Evolutionary conservation across 2,329 filamentous ascomycete species (phyloP).

Genomic region (Nigrospora sphaerica): DNA sequence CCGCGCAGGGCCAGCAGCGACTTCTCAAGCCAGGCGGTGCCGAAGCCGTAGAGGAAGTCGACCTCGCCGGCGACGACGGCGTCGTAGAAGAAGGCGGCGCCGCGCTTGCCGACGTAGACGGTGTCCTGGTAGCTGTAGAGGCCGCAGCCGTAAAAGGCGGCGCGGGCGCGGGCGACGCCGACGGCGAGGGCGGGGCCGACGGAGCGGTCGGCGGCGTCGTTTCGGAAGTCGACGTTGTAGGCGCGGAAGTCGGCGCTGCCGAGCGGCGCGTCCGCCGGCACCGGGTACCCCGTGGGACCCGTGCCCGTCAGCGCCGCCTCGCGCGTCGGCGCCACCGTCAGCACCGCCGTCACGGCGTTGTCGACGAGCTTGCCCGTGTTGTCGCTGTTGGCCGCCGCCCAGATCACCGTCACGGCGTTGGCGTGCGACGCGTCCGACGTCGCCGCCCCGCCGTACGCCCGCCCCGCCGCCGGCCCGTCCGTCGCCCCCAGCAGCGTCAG

Average conservation of each 20-base stretch:
- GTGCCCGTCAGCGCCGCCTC: slow-evolving; percentile 55
- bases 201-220: slow-evolving; percentile 43
- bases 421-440: slow-evolving; percentile 32
- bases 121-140: slow-evolving; percentile 66
- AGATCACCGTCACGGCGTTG: slow-evolving; percentile 50
- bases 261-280: slow-evolving; percentile 54
- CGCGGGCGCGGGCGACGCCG: slow-evolving; percentile 55
- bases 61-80: slow-evolving; percentile 57
- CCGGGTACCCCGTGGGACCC: slow-evolving; percentile 54
- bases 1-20: slow-evolving; percentile 46
- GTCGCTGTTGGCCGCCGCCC: slow-evolving; percentile 47
- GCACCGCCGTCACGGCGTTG: slow-evolving; percentile 54
- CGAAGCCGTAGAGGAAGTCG: slow-evolving; percentile 64
- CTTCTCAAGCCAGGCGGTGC: slow-evolving; percentile 53
- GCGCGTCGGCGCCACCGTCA: slow-evolving; percentile 57
- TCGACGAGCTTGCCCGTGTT: slow-evolving; percentile 34
- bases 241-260: slow-evolving; percentile 56
- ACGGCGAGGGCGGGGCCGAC: slow-evolving; percentile 53
- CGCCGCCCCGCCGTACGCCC: slow-evolving; percentile 21
- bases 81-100: slow-evolving; percentile 57
- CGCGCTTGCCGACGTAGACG: slow-evolving; percentile 59
- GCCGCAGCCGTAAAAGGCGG: slow-evolving; percentile 59
- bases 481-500: slow-evolving; percentile 56
- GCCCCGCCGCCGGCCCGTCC: slow-evolving; percentile 22
- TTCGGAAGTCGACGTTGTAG: slow-evolving; percentile 62